Conservation (phyloP, 768 basidiomycete genomes). For the Lactarius pseudohatsudake region DNA sequence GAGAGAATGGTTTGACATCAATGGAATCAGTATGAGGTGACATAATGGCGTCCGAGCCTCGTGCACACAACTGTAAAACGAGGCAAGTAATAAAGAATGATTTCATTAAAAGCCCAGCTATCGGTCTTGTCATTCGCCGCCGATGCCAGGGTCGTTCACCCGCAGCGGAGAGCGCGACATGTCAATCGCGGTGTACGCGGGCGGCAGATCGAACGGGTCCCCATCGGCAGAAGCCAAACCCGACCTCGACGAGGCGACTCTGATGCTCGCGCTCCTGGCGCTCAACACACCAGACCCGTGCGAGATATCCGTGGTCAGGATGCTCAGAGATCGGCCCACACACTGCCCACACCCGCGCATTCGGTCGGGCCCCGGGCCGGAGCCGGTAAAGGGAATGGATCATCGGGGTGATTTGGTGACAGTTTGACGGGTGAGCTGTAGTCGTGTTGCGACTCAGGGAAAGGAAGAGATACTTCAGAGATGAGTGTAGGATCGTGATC, state of each 20-base stretch:
- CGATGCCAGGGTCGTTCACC: background rate
- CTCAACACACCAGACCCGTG: background rate
- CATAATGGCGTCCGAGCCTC: too few species aligned
- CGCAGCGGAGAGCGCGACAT: constrained; percentile 6
- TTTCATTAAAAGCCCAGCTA: background rate
- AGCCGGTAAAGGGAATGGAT: background rate
- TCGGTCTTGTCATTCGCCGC: background rate
- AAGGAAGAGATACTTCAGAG: background rate
- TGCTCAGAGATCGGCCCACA: background rate
- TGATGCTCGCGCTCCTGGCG: constrained; percentile 1
- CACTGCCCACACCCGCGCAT: background rate
- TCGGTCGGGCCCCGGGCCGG: background rate
- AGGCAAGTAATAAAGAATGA: too few species aligned
- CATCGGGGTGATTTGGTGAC: constrained; percentile 12
- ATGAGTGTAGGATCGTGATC: constrained; percentile 3
- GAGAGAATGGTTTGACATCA: too few species aligned
- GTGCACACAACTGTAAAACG: too few species aligned
- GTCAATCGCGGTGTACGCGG: constrained; percentile 19
- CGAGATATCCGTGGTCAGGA: constrained; percentile 3
- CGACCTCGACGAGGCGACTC: background rate
- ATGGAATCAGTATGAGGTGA: too few species aligned
- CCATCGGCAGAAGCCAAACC: background rate
- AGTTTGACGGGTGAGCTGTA: constrained; percentile 6
- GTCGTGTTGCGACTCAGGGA: background rate
- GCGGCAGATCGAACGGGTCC: constrained; percentile 19